Conservation (phyloP, 305 asterid species). For the Rubia peregrina region DNA sequence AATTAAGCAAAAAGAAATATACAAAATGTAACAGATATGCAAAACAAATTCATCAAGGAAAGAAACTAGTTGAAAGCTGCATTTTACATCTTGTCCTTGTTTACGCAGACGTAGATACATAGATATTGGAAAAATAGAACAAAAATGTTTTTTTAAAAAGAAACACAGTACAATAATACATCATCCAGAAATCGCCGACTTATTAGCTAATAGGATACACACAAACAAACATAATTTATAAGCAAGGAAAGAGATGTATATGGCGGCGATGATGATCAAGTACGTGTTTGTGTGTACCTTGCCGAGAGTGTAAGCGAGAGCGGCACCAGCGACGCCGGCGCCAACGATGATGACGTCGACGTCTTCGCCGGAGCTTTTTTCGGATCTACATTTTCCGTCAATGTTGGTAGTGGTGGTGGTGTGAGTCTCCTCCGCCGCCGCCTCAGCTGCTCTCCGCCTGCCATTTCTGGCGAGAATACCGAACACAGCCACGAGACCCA, state of each 20-base stretch:
- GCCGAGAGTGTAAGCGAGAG: constrained; percentile 91
- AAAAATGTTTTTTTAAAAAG: neutral
- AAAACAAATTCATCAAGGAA: neutral
- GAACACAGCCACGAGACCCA: constrained; percentile 23
- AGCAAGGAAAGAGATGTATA: neutral
- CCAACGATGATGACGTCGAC: constrained; percentile 65
- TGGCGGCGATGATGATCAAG: neutral
- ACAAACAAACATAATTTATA: neutral
- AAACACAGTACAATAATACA: too few relatives aligned
- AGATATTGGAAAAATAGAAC: neutral
- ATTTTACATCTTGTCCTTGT: neutral
- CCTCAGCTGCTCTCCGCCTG: constrained; percentile 16
- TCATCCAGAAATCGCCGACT: constrained; percentile 3
- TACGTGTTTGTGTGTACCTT: constrained; percentile 31
- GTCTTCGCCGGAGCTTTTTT: constrained; percentile 20
- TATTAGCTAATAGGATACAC: neutral
- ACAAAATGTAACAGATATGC: neutral
- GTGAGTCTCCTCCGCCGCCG: neutral
- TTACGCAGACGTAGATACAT: neutral
- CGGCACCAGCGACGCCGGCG: constrained; percentile 95
- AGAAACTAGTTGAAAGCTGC: neutral
- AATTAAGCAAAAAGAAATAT: too few relatives aligned
- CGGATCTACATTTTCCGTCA: constrained; percentile 44
- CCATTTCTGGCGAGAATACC: constrained; percentile 13
- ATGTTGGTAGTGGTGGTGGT: constrained; percentile 34